A percentile compares a stretch with the other conserved stretches of the same genome.
These are phyloP conservation scores for Elongisporangium anandrum DNA, from an alignment of 352 stramenopile genomes.

Conservation along the genomic window DNA sequence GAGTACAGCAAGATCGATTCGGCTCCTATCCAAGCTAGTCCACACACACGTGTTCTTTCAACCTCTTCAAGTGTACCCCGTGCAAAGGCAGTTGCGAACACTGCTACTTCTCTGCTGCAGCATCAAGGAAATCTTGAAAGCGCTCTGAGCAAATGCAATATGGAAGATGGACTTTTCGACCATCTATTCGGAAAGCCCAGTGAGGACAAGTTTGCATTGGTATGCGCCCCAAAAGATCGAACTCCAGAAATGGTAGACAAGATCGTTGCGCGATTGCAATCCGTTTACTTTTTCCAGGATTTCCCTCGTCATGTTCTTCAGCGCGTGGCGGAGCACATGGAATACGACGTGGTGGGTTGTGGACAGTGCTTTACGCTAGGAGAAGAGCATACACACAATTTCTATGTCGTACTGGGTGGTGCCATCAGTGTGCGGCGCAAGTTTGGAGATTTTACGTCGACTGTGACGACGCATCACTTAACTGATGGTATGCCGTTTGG, in stretches of 20 bases:
- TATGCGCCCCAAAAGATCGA: constrained; percentile 35
- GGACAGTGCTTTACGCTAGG: constrained; percentile 53
- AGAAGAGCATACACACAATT: constrained; percentile 57
- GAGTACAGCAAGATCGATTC: constrained; percentile 50
- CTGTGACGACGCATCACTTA: constrained; percentile 66
- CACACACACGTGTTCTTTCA: background rate
- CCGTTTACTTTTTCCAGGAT: constrained; percentile 63
- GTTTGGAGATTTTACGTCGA: constrained; percentile 52
- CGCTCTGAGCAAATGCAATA: constrained; percentile 20
- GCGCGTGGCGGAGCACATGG: constrained; percentile 37
- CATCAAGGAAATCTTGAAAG: background rate
- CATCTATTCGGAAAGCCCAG: constrained; percentile 68
- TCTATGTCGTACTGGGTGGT: constrained; percentile 59
- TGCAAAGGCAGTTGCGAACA: background rate
- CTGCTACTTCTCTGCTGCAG: background rate
- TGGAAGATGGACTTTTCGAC: constrained; percentile 59
- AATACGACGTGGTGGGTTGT: constrained; percentile 67
- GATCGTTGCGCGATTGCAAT: constrained; percentile 49
- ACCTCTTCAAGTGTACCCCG: background rate
- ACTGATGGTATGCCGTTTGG: constrained; percentile 51
- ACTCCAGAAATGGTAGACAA: constrained; percentile 32
- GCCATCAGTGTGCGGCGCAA: constrained; percentile 54
- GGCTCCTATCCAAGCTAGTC: background rate
- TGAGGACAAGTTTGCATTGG: constrained; percentile 55
- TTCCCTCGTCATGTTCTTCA: constrained; percentile 40